phyloP scores from a whole-genome alignment of 208 protist species.

The Tritrichomonas musculus region DNA sequence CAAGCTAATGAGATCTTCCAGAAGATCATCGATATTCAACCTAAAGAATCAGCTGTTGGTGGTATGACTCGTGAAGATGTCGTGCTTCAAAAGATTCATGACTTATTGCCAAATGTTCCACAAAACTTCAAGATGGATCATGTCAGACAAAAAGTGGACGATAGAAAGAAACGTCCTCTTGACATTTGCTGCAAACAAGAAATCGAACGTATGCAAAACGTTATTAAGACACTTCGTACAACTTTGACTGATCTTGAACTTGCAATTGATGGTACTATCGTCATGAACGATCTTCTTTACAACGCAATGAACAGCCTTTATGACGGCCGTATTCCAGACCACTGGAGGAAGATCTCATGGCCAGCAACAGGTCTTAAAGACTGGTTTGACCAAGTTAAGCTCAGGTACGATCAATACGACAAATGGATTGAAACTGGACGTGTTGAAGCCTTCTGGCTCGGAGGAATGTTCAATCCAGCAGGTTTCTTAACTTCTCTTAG shows the following conservation, averaged over 20 bases:
- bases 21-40: conserved; percentile 80
- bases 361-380: conserved; percentile 63
- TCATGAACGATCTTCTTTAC: conserved; percentile 82
- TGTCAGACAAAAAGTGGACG: conserved; percentile 36
- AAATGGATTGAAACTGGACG: conserved; percentile 74
- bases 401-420: conserved; percentile 80
- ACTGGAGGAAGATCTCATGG: conserved; percentile 72
- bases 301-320: conserved; percentile 82
- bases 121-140: conserved; percentile 39
- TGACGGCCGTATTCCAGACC: conserved; percentile 72
- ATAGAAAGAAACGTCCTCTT: conserved; percentile 41
- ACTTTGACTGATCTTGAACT: conserved; percentile 48
- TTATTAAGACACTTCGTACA: conserved; percentile 39
- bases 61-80: conserved; percentile 52
- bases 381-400: conserved; percentile 84
- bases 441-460: conserved; percentile 77
- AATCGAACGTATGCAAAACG: conserved; percentile 51
- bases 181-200: conserved; percentile 55
- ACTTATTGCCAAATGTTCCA: conserved; percentile 44
- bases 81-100: conserved; percentile 44
- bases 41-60: conserved; percentile 42
- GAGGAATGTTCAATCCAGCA: conserved; percentile 94
- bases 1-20: conserved; percentile 55
- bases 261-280: conserved; percentile 77
- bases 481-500: conserved; percentile 92